phyloP scores from a whole-genome alignment of 192 early-diverging fungal genomes.

The Coemansia sp. region DNA sequence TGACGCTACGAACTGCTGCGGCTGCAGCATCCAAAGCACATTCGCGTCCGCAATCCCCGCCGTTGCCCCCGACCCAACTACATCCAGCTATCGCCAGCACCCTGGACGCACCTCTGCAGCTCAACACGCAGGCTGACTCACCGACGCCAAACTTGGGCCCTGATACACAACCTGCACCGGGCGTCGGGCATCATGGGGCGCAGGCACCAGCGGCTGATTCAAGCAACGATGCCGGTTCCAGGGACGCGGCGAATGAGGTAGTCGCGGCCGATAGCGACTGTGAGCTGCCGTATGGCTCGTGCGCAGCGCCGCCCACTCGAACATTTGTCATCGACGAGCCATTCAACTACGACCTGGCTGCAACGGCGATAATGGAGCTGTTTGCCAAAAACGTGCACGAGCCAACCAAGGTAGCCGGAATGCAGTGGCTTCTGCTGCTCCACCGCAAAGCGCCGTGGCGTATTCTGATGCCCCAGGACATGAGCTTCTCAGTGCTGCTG shows the following conservation, averaged over 20 bases:
- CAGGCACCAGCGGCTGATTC: too few species aligned
- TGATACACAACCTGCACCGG: too few species aligned
- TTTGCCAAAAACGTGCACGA: slow-evolving; percentile 79
- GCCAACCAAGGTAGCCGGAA: slow-evolving; percentile 83
- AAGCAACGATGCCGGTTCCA: too few species aligned
- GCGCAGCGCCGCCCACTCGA: not conserved
- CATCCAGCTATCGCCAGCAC: not conserved
- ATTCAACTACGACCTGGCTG: slow-evolving; percentile 82
- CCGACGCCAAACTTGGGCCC: too few species aligned
- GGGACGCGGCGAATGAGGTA: too few species aligned
- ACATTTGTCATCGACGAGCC: slow-evolving; percentile 48
- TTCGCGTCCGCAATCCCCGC: slow-evolving; percentile 4
- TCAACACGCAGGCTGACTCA: not conserved
- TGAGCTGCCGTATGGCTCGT: not conserved
- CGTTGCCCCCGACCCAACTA: not conserved
- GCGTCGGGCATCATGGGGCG: too few species aligned
- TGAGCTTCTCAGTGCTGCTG: slow-evolving; percentile 82
- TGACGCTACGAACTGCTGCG: not conserved
- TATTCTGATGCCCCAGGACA: slow-evolving; percentile 85
- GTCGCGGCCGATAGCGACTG: not conserved
- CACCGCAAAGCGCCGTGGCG: slow-evolving; percentile 86
- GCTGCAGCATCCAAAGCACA: not conserved
- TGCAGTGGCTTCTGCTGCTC: slow-evolving; percentile 97
- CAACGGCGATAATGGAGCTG: slow-evolving; percentile 68
- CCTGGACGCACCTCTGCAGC: not conserved